Evolutionary conservation across 2,329 filamentous ascomycete species (phyloP), one percentile per base, ranked within the genome.

Genomic region (Mariannaea sp.): DNA sequence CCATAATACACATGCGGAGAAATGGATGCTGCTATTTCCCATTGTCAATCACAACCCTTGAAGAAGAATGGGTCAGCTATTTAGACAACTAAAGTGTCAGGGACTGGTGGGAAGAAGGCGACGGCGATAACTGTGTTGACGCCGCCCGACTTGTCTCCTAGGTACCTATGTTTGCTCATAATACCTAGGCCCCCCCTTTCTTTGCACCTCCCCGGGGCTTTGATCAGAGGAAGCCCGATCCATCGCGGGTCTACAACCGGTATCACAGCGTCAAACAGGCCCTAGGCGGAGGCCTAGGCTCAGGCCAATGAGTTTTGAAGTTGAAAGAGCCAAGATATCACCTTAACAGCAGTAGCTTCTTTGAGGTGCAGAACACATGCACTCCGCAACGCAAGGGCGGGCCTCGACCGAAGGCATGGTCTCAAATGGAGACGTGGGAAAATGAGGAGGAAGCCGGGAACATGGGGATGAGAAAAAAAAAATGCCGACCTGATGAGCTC

Each of bases 401-500:
- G 20, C 27, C 29, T 41, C 35, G 46, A 49, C 38, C 19, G 29
- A 36, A 52, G n/a, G 41, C 35, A 32, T 44, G 39, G 32, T 32
- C 42, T 39, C 10, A 12, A 32, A 13, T 4, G 22, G 38, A 41
- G 41, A 7, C 16, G 26, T 29, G 14, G 19, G 9, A 19, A 39
- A 39, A 39, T 17, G 35, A 39, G 35, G 46, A 29, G 27, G 26
- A 22, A 13, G 26, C 46, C 9, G 20, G 29, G 33, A 41, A 26
- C 38, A 39, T 14, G 30, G n/a, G n/a, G n/a, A 14, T 16, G 38
- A 51, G 36, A 47, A 13, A 14, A 41, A 45, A 41, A 53, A 49
- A 44, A 16, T 53, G 50, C 50, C 52, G 49, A 52, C 49, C 56
- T 42, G 44, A 49, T 55, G 58, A 44, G 49, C 59, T 58, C 40